Conservation (phyloP, 2,329 filamentous ascomycete species). For the Colletotrichum spinosum region DNA sequence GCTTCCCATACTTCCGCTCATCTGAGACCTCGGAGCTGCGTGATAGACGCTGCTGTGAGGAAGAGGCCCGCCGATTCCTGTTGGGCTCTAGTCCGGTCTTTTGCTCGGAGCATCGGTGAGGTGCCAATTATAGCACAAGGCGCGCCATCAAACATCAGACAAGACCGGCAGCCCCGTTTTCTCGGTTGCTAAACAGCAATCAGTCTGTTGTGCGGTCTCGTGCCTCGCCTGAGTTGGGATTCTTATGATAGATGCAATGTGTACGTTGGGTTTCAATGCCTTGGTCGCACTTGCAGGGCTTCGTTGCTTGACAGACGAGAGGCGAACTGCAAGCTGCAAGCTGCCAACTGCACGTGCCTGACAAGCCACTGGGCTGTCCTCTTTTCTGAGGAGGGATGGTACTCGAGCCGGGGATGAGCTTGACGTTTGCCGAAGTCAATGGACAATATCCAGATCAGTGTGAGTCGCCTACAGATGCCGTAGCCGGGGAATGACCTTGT, state of each 20-base stretch:
- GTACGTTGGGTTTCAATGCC: constrained; percentile 18
- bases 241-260: constrained; percentile 8
- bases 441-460: constrained; percentile 5
- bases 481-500: neutral
- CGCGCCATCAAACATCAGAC: constrained; percentile 24
- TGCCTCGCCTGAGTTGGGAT: neutral
- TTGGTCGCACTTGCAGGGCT: constrained; percentile 4
- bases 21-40: constrained; percentile 35
- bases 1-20: constrained; percentile 21
- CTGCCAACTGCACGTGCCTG: constrained; percentile 13
- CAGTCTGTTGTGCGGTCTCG: constrained; percentile 27
- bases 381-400: neutral
- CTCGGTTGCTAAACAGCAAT: constrained; percentile 5
- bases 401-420: constrained; percentile 8
- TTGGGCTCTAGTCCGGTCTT: neutral
- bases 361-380: constrained; percentile 4
- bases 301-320: constrained; percentile 7
- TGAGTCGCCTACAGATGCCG: constrained; percentile 12
- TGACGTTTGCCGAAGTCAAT: constrained; percentile 9
- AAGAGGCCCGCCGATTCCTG: too few species aligned
- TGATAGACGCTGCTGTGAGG: constrained; percentile 27
- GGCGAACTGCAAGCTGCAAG: constrained; percentile 22
- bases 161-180: neutral
- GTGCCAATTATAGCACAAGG: constrained; percentile 32
- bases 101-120: constrained; percentile 18